Evolutionary conservation across 2,329 filamentous ascomycete species (phyloP).

Genomic region (Paraphoma sp.): DNA sequence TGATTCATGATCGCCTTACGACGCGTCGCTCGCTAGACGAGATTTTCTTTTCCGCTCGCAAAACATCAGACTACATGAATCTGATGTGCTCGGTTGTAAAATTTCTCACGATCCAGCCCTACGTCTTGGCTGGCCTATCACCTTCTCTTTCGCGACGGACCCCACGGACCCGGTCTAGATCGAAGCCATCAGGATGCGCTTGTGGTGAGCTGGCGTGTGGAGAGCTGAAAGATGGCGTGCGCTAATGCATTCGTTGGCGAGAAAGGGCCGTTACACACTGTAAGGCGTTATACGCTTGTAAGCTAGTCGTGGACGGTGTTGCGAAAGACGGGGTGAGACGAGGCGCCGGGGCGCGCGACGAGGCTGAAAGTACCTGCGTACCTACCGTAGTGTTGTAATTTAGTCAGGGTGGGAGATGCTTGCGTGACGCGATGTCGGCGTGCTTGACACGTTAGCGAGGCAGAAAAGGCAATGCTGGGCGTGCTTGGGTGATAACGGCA

Average conservation of each 20-base stretch:
- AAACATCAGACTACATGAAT: too few species aligned
- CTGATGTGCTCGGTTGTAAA: too few species aligned
- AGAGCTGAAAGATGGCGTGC: neutral
- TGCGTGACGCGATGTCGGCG: neutral
- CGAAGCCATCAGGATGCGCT: neutral
- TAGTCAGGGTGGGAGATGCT: neutral
- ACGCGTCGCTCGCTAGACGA: too few species aligned
- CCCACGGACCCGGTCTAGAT: neutral
- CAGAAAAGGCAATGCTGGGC: too few species aligned
- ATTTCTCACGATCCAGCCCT: neutral
- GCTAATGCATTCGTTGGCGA: neutral
- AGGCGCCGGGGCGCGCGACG: neutral
- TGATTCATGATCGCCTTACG: too few species aligned
- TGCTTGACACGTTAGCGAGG: too few species aligned
- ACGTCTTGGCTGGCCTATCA: neutral
- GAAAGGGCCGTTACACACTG: neutral
- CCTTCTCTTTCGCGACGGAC: too few species aligned
- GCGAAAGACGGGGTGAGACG: neutral
- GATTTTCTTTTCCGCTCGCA: too few species aligned
- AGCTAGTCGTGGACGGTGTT: neutral
- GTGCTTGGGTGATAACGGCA: too few species aligned
- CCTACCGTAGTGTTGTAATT: neutral
- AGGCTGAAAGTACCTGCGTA: neutral
- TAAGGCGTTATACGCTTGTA: neutral
- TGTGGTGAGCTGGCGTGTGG: neutral